Evolutionary conservation across 176 grass and related monocot species (phyloP).

Genomic region (Carex littledalei): DNA sequence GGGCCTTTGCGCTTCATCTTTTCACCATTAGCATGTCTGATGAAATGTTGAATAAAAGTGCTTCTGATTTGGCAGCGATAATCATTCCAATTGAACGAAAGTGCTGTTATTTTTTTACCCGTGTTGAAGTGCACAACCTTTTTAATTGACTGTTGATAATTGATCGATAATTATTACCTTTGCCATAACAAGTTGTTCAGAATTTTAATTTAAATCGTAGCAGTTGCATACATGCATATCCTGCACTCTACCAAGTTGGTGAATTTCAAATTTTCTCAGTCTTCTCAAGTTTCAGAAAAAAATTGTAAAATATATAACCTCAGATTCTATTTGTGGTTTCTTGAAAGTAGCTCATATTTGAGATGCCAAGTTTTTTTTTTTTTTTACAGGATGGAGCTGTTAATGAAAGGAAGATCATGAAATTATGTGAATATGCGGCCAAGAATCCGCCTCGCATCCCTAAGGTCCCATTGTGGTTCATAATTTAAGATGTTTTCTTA

Average conservation of each 20-base stretch:
- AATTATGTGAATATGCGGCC: constrained; percentile 94
- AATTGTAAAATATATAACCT: not conserved
- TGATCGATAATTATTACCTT: not conserved
- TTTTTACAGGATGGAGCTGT: constrained; percentile 53
- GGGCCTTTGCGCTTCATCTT: not conserved
- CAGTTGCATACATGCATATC: not conserved
- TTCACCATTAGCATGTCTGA: not conserved
- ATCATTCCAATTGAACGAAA: not conserved
- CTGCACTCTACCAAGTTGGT: not conserved
- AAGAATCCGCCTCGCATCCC: constrained; percentile 92
- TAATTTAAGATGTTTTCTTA: constrained; percentile 22
- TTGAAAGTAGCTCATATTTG: not conserved
- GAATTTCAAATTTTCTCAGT: not conserved
- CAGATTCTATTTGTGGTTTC: not conserved
- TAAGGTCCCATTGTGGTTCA: constrained; percentile 42
- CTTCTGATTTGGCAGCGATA: not conserved
- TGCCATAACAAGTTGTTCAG: not conserved
- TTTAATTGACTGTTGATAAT: not conserved
- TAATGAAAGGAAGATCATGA: constrained; percentile 96
- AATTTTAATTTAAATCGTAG: not conserved
- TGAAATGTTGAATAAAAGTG: not conserved
- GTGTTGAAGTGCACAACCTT: not conserved
- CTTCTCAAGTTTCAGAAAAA: not conserved
- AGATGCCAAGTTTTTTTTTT: not conserved
- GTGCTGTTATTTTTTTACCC: not conserved